These are phyloP conservation scores for Hirsutella thompsonii DNA, from an alignment of 2,329 filamentous ascomycete species.

Conservation along the genomic window DNA sequence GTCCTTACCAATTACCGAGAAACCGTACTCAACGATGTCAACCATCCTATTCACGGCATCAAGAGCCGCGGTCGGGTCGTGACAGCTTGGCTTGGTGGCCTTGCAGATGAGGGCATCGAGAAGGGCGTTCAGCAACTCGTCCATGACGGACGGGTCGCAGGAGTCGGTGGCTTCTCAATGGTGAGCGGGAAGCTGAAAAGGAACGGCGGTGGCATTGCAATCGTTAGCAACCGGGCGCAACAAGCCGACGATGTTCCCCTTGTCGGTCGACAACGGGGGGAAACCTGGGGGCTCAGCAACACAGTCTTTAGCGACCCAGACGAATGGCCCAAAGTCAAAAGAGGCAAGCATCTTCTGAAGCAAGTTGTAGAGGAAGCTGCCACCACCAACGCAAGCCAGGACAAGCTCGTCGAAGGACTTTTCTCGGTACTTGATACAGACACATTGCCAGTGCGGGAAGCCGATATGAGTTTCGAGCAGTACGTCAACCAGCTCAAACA, in stretches of 20 bases:
- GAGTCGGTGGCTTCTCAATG: slow-evolving; percentile 54
- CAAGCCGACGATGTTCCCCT: slow-evolving; percentile 41
- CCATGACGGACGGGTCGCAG: slow-evolving; percentile 37
- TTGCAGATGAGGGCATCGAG: slow-evolving; percentile 31
- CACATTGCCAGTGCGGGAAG: slow-evolving; percentile 32
- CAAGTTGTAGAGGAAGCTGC: slow-evolving; percentile 28
- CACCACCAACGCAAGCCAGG: slow-evolving; percentile 24
- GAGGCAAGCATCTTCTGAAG: slow-evolving; percentile 33
- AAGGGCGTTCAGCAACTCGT: slow-evolving; percentile 40
- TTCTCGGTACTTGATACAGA: slow-evolving; percentile 44
- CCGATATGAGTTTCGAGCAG: slow-evolving; percentile 35
- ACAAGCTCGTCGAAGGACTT: slow-evolving; percentile 35
- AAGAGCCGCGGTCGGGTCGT: slow-evolving; percentile 52
- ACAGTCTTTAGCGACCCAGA: slow-evolving; percentile 39
- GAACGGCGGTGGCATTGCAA: slow-evolving; percentile 38
- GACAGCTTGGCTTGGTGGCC: slow-evolving; percentile 44
- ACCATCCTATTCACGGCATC: slow-evolving; percentile 38
- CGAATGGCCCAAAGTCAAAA: slow-evolving; percentile 48
- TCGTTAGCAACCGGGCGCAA: slow-evolving; percentile 49
- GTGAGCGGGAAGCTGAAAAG: slow-evolving; percentile 47
- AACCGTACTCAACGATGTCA: slow-evolving; percentile 30
- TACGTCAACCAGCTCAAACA: slow-evolving; percentile 40
- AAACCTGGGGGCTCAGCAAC: slow-evolving; percentile 50
- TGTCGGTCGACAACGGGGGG: slow-evolving; percentile 36
- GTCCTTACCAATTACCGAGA: slow-evolving; percentile 58